Base-by-base conservation (phyloP, 495 filamentous ascomycete species). In the Lichina pygmaea region DNA sequence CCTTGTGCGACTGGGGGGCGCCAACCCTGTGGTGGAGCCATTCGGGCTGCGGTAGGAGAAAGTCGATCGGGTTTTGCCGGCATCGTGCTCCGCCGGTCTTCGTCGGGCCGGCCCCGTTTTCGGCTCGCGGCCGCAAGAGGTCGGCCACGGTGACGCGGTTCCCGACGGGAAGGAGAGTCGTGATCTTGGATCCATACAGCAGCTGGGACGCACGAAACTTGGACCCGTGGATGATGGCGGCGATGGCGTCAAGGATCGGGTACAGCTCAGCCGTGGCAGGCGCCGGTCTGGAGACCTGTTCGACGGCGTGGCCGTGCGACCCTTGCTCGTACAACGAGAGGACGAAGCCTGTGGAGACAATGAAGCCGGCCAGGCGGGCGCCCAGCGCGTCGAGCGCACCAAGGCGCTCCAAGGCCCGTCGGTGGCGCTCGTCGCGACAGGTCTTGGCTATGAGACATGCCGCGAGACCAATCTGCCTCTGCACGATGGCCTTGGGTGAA, bases 331-430 rank as follows among this genome's bases (percentile, higher is more conserved):
- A 70, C 63, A 0, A 60, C 58, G 32, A 59, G 68, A 7, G 77
- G 75, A 12, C 70, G 49, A 76, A 72, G 8, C 77, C 80, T 42
- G 77, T 65, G 2, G 66, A 60, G 8, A 78, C 70, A 34, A 77
- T 69, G 53, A 86, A 81, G 12, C 75, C 71, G 13, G 81, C 81
- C 47, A 94, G 57, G 49, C 75, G 76, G 10, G 75, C 66, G 9
- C 82, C 81, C 33, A 97, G 66, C 11, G 76, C 72, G 56, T 93
- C 82, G 44, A 95, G 63, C 8, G 92, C 67, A 15, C 81, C 77
- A 11, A 62, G 64, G 37, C 72, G 71, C n/a, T 77, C 71, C 45
- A 94, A 55, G 12, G 66, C 53, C 34, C 69, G 68, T 55, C 79
- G 81, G 46, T 91, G 78, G 2, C 58, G 57, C 50, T 82, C 75